Evolutionary conservation across 208 protist genomes (phyloP).

Genomic region (Leishmania lainsoni): DNA sequence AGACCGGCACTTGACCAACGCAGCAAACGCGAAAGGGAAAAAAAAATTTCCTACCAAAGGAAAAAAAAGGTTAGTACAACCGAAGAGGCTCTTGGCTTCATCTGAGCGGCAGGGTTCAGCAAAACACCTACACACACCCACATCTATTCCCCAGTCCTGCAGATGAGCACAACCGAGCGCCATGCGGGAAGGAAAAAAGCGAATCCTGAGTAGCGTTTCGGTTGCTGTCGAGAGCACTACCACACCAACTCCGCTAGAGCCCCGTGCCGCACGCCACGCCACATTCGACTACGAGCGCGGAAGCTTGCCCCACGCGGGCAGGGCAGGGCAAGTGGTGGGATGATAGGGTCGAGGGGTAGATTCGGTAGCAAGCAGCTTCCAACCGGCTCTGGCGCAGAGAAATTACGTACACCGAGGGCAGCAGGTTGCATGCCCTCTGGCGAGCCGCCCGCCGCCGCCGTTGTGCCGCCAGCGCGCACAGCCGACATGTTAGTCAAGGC

Average conservation of each 20-base stretch:
- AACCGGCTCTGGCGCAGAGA: conserved; percentile 37
- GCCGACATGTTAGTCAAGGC: neutral
- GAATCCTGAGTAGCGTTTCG: neutral
- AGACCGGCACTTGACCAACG: neutral
- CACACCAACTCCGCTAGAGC: neutral
- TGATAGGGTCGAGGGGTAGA: conserved; percentile 24
- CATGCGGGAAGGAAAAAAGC: neutral
- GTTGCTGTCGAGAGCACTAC: neutral
- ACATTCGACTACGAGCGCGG: conserved; percentile 5
- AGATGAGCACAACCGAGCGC: neutral
- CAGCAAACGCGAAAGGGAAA: neutral
- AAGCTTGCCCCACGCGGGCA: conserved; percentile 46
- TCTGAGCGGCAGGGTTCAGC: neutral
- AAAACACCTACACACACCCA: neutral
- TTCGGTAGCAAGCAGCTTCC: conserved; percentile 40
- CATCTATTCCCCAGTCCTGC: neutral
- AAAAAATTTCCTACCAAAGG: neutral
- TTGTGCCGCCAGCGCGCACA: neutral
- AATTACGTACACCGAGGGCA: conserved; percentile 39
- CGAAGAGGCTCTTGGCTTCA: neutral
- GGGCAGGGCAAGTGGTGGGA: conserved; percentile 41
- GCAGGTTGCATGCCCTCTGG: conserved; percentile 19
- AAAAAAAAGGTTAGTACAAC: neutral
- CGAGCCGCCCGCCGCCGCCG: conserved; percentile 14
- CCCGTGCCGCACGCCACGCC: neutral